Percentiles rank a stretch among this genome's conserved stretches.
Conservation (phyloP, 1,284 basidiomycete genomes). For the Apiotrichum gamsii region DNA sequence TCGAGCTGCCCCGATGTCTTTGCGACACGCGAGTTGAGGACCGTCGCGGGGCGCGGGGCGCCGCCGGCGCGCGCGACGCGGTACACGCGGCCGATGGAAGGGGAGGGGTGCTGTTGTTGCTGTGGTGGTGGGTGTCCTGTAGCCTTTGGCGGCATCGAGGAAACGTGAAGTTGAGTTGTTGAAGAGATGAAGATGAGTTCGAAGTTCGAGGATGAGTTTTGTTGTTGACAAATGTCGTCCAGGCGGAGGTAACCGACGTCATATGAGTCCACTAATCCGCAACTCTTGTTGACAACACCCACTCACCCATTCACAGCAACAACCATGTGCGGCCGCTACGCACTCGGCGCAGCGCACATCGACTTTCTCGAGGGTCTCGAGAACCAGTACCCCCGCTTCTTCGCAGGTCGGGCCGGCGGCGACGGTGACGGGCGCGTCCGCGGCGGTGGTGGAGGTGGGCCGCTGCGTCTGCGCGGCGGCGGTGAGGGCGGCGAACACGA, state of each 20-base stretch:
- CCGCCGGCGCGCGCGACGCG: conserved; percentile 16
- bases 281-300: not conserved
- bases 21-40: conserved; percentile 22
- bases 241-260: no score
- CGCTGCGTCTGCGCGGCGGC: conserved; percentile 11
- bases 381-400: conserved; percentile 14
- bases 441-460: not conserved
- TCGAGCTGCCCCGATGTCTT: conserved; percentile 20
- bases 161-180: no score
- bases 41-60: conserved; percentile 10
- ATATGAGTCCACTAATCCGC: no score
- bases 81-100: conserved; percentile 17
- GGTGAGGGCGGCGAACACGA: conserved; percentile 3
- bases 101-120: no score
- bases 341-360: conserved; percentile 31
- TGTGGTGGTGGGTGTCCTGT: no score
- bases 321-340: conserved; percentile 40
- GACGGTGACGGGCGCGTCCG: conserved; percentile 2
- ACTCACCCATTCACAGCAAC: not conserved
- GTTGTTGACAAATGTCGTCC: no score
- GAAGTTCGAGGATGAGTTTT: no score
- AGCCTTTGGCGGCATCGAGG: no score
- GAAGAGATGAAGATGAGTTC: no score
- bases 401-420: conserved; percentile 3
- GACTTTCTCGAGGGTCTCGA: conserved; percentile 14